Base-by-base conservation (phyloP, 768 basidiomycete genomes). In the Mycena chlorophos region DNA sequence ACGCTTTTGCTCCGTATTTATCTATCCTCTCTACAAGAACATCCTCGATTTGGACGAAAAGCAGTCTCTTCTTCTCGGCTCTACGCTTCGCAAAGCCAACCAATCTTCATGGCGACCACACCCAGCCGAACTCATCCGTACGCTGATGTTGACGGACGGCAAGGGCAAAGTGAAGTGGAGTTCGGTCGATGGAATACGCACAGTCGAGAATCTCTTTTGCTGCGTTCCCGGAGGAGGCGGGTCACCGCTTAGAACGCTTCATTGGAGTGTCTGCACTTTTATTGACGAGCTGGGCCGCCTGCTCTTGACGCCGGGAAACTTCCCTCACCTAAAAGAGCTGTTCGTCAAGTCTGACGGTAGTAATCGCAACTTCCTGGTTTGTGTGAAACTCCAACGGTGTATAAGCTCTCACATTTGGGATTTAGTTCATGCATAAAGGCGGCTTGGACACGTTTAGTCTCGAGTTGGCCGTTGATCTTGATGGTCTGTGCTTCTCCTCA, bases 31-130 rank as follows among this genome's bases (percentile, higher is more conserved):
- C 1, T 60, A 60, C 34, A 4, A 28, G 27, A 42, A 49, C 22
- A 37, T 43, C 34, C 6, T 54, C 16, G n/a, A 56, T 13, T 25
- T 56, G 6, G 49, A 20, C 20, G 31, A 27, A 17, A 0, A 10
- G 12, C 51, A 60, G 51, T 54, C 55, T 10, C 28, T 23, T 2
- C 28, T 8, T 5, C 52, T 60, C n/a, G 23, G 49, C 14, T 5
- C 8, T 16, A 56, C 52, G 1, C 42, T 56, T 10, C n/a, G 34
- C 23, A 14, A 6, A 8, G 43, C 45, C 23, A 46, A 46, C 8
- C 20, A 8, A 13, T 25, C 45, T 4, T 10, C 5, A 5, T 46
- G 45, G 45, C 23, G 45, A n/a, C 45, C 20, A 13, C 45, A 46
- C 27, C 45, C 45, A 5, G 45, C 45, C 22, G 45, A 46, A 27